These are phyloP conservation scores for Trichophyton equinum DNA, from an alignment of 2,329 filamentous ascomycete species.

Conservation along the genomic window DNA sequence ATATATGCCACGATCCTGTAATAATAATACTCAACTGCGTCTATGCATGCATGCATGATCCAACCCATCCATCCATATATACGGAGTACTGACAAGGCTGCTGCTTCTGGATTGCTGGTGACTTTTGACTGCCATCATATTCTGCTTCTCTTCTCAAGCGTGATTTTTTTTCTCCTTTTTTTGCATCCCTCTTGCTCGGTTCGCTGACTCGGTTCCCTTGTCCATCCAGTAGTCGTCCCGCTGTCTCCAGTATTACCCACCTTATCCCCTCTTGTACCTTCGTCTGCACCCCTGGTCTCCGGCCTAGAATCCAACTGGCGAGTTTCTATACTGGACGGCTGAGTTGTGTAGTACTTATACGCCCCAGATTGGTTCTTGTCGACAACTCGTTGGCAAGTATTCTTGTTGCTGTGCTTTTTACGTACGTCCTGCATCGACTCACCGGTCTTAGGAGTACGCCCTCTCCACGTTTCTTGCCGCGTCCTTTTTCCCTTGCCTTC, in stretches of 20 bases:
- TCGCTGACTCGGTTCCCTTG: neutral
- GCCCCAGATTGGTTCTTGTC: neutral
- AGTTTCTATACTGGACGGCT: neutral
- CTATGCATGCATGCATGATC: constrained; percentile 1
- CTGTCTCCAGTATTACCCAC: neutral
- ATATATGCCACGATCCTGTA: constrained; percentile 2
- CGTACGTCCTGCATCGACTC: neutral
- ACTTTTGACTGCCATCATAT: neutral
- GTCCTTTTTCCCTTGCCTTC: neutral
- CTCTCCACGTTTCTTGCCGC: neutral
- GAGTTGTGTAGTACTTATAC: neutral
- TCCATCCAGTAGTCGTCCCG: neutral
- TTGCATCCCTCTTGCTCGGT: neutral
- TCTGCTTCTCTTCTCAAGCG: neutral
- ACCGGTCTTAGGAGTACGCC: neutral
- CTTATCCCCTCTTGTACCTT: too few species aligned
- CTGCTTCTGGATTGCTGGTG: neutral
- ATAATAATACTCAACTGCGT: constrained; percentile 2
- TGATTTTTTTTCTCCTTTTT: neutral
- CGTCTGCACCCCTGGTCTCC: neutral
- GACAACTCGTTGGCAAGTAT: neutral
- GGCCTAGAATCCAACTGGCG: neutral
- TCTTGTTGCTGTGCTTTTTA: neutral
- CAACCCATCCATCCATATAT: neutral
- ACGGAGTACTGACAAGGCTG: constrained; percentile 1